Percentiles rank a stretch among this genome's conserved stretches.
Conservation (phyloP, 306 rosid genomes). For the Begonia loranthoides region DNA sequence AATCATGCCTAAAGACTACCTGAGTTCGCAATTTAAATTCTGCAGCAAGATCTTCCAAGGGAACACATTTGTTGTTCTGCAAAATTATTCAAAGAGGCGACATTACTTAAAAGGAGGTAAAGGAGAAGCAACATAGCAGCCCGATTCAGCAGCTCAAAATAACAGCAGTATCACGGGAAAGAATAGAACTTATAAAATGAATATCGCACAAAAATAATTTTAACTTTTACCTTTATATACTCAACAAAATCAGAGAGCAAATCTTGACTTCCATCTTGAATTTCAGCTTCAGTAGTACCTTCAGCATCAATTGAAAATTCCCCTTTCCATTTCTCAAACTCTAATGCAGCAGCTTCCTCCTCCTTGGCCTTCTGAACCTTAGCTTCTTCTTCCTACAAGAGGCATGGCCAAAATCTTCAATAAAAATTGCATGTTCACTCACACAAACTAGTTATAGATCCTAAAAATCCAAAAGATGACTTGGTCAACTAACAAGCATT, state of each 20-base stretch:
- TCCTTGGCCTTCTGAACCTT: conserved; percentile 77
- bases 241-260: conserved; percentile 76
- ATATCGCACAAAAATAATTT: too few species aligned
- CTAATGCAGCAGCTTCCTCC: conserved; percentile 90
- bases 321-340: conserved; percentile 97
- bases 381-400: conserved; percentile 86
- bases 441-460: conserved; percentile 3
- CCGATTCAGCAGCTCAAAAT: too few species aligned
- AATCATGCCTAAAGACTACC: conserved; percentile 24
- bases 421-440: conserved; percentile 7
- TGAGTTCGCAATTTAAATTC: conserved; percentile 84
- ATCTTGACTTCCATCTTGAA: conserved; percentile 53
- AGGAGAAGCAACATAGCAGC: too few species aligned
- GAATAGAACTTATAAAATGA: not conserved
- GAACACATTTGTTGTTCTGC: conserved; percentile 89
- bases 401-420: conserved; percentile 13
- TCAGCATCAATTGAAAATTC: conserved; percentile 90
- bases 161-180: not conserved
- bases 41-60: conserved; percentile 93
- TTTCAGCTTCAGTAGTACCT: conserved; percentile 74
- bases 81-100: conserved; percentile 5
- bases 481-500: conserved; percentile 38
- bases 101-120: not conserved
- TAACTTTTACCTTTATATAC: conserved; percentile 51
- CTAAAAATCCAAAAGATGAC: conserved; percentile 4